Evolutionary conservation across 2,329 filamentous ascomycete species (phyloP).

Genomic region (Fusarium domesticum): DNA sequence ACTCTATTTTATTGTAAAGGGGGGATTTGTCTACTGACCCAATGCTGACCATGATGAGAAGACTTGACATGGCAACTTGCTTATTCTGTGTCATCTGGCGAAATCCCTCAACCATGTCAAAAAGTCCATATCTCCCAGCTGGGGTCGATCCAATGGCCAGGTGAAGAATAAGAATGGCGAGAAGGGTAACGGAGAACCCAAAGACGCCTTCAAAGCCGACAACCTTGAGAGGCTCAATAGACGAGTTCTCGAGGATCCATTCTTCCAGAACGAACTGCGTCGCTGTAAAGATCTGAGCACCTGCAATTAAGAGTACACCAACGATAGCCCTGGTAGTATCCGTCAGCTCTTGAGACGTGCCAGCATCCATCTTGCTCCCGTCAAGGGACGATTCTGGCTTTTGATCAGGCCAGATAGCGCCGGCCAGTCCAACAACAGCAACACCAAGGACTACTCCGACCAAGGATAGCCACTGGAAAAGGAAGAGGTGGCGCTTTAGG

Average conservation of each 20-base stretch:
- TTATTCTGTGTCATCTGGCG: slow-evolving; percentile 72
- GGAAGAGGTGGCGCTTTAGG: slow-evolving; percentile 69
- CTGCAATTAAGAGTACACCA: slow-evolving; percentile 86
- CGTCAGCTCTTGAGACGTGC: slow-evolving; percentile 39
- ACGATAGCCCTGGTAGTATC: slow-evolving; percentile 59
- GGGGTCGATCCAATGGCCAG: slow-evolving; percentile 71
- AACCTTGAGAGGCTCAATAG: slow-evolving; percentile 76
- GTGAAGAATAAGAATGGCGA: slow-evolving; percentile 79
- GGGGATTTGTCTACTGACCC: slow-evolving; percentile 62
- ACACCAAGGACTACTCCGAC: slow-evolving; percentile 86
- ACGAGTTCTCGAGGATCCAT: slow-evolving; percentile 70
- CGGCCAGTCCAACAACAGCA: slow-evolving; percentile 83
- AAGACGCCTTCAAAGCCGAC: slow-evolving; percentile 97
- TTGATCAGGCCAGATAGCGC: slow-evolving; percentile 72
- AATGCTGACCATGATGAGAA: slow-evolving; percentile 96
- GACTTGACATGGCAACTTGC: slow-evolving; percentile 69
- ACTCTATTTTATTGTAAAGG: not conserved
- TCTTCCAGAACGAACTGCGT: slow-evolving; percentile 96
- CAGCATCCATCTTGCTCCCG: slow-evolving; percentile 35
- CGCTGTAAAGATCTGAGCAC: slow-evolving; percentile 93
- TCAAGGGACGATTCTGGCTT: slow-evolving; percentile 43
- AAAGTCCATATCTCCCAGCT: slow-evolving; percentile 74
- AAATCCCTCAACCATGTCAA: slow-evolving; percentile 85
- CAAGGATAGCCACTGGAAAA: slow-evolving; percentile 92
- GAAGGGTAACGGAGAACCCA: slow-evolving; percentile 74